Evolutionary conservation across 345 rosid genomes (phyloP).

Genomic region (Citrus sinensis): DNA sequence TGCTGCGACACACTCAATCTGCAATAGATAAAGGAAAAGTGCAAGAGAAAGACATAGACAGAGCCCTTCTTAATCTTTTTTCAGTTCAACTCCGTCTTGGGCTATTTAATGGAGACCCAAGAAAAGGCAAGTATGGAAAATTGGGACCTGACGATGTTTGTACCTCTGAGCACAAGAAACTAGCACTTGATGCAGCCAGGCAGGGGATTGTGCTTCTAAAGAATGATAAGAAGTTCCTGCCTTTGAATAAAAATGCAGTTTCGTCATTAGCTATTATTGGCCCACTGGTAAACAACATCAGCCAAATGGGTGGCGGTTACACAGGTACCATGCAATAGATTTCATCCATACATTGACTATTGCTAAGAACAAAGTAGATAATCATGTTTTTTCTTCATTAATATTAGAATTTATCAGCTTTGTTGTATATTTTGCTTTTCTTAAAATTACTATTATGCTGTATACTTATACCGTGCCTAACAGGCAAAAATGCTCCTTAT

Average conservation of each 20-base stretch:
- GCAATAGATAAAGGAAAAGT: slow-evolving; percentile 64
- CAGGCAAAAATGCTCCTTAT: neutral
- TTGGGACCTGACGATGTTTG: slow-evolving; percentile 66
- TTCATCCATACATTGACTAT: neutral
- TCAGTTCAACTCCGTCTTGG: slow-evolving; percentile 85
- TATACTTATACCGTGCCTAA: neutral
- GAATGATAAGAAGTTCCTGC: slow-evolving; percentile 68
- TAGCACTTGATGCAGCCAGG: slow-evolving; percentile 83
- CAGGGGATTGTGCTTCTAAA: slow-evolving; percentile 94
- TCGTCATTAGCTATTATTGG: slow-evolving; percentile 78
- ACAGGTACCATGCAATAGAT: slow-evolving; percentile 43
- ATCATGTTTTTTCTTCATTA: neutral
- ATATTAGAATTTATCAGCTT: neutral
- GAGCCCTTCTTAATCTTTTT: slow-evolving; percentile 79
- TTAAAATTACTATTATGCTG: too few relatives aligned
- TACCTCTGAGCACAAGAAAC: slow-evolving; percentile 51
- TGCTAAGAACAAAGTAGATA: neutral
- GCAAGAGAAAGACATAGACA: slow-evolving; percentile 58
- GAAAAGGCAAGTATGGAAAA: slow-evolving; percentile 49
- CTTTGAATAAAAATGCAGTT: slow-evolving; percentile 43
- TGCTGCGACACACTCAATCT: slow-evolving; percentile 50
- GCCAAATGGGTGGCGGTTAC: slow-evolving; percentile 71
- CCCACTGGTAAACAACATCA: slow-evolving; percentile 59
- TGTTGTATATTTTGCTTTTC: too few relatives aligned
- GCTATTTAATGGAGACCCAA: slow-evolving; percentile 78